Evolutionary conservation across 129 eudicot genomes (phyloP), one percentile per base, ranked within the genome.

Genomic region (sunflower (Helianthus annuus)): DNA sequence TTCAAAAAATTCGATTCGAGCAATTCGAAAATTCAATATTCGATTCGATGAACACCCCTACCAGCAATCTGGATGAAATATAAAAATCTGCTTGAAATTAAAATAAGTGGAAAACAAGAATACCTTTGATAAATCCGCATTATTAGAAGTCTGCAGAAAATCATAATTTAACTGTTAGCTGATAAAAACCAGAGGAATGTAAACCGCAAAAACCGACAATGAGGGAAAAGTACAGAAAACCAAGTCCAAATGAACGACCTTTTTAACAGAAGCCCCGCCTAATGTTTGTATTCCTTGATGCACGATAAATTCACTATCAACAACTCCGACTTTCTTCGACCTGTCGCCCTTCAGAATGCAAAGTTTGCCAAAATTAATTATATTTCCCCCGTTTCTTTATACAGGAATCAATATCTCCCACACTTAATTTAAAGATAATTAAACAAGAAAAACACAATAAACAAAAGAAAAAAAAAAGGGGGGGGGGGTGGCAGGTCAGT

Each of bases 201-300:
- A 65, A 24, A 64, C 29, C 38, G 44, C 48, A 27, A 13, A 45
- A 52, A 42, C 19, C 6, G 56, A 40, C 27, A 32, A 32, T 32
- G 36, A 42, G 10, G 15, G 7, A 12, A 27, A 68, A 39, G 62
- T 10, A 22, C 27, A 7, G 3, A 9, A 11, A 49, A 12, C 7
- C 46, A 11, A 46, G 29, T 9, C 6, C 12, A 42, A 27, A 48
- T 12, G 29, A 45, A 51, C 53, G 22, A 89, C 96, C 96, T 85
- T 89, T 76, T 40, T 76, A 22, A 79, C 80, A 74, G 97, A 87
- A 68, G 83, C 74, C 13, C 95, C 97, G 22, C 97, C 97, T 78
- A 90, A 78, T 4, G 95, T 85, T 76, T 90, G 95, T 78, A 79
- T 90, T 55, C 95, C 85, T 68, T 91, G 88, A 73, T 91, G 97